These are phyloP conservation scores for Fusarium fracticaudum DNA, from an alignment of 2,329 filamentous ascomycete genomes.

Conservation along the genomic window DNA sequence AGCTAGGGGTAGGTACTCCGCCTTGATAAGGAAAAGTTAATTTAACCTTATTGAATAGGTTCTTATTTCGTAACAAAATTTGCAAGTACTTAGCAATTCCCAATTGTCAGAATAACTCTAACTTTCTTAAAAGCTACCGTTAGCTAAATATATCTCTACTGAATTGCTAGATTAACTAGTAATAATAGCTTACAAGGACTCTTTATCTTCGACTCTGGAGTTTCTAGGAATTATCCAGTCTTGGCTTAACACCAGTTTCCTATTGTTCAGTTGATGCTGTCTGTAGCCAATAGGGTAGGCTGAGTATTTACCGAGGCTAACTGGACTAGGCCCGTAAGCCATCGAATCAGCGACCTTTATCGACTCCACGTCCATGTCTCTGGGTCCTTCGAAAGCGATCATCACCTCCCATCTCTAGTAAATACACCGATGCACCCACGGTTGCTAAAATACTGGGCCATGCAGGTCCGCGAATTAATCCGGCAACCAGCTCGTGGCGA, in stretches of 20 bases:
- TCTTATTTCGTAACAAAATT: too few species aligned
- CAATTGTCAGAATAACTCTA: too few species aligned
- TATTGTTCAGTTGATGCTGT: too few species aligned
- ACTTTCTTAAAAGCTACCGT: too few species aligned
- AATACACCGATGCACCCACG: not conserved
- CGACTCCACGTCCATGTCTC: not conserved
- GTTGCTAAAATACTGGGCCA: not conserved
- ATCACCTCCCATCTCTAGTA: not conserved
- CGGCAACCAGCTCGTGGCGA: not conserved
- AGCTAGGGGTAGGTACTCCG: accelerated
- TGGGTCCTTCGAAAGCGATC: not conserved
- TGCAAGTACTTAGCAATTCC: too few species aligned
- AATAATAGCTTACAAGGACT: too few species aligned
- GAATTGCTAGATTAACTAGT: too few species aligned
- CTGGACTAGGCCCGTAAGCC: not conserved
- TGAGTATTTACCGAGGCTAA: not conserved
- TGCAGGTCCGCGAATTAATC: not conserved
- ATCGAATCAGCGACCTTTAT: not conserved
- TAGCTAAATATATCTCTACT: too few species aligned
- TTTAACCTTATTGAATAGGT: too few species aligned
- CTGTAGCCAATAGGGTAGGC: not conserved
- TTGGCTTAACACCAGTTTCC: too few species aligned
- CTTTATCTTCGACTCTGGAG: too few species aligned
- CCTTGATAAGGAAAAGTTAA: accelerated
- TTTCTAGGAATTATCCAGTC: too few species aligned